Percentiles rank a stretch among this genome's conserved stretches.
Evolutionary conservation across 768 basidiomycete genomes (phyloP).

Genomic region (Podaxis sp.): DNA sequence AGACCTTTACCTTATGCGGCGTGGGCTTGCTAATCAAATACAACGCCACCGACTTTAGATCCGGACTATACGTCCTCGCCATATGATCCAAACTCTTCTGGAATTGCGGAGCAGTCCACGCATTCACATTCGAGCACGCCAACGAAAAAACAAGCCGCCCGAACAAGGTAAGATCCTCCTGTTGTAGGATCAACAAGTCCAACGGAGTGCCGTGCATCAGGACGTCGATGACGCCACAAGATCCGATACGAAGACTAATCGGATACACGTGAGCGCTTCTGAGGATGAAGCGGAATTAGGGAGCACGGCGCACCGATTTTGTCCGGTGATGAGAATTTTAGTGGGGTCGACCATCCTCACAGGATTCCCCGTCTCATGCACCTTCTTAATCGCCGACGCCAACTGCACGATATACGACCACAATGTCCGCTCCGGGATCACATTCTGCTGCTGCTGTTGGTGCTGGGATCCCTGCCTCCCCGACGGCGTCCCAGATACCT

Average conservation of each 20-base stretch:
- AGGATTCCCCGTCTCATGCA: conserved; percentile 80
- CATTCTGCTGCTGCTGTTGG: conserved; percentile 22
- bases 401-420: conserved; percentile 96
- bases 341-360: conserved; percentile 81
- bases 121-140: conserved; percentile 65
- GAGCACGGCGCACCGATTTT: conserved; percentile 63
- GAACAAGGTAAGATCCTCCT: conserved; percentile 87
- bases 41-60: conserved; percentile 77
- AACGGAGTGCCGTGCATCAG: conserved; percentile 71
- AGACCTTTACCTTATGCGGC: conserved; percentile 67
- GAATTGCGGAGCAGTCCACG: conserved; percentile 59
- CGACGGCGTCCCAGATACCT: conserved; percentile 29
- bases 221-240: conserved; percentile 86
- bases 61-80: conserved; percentile 69
- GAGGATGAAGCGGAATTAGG: not conserved
- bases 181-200: conserved; percentile 61
- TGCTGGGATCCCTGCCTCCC: conserved; percentile 20
- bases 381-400: conserved; percentile 79
- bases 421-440: conserved; percentile 74
- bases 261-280: not conserved
- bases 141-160: conserved; percentile 81
- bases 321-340: conserved; percentile 85
- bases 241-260: conserved; percentile 75
- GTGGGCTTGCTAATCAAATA: conserved; percentile 75
- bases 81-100: conserved; percentile 77